Percentiles rank a stretch among this genome's conserved stretches.
phyloP scores from a whole-genome alignment of 2,329 filamentous ascomycete species.

The Colletotrichum karsti region DNA sequence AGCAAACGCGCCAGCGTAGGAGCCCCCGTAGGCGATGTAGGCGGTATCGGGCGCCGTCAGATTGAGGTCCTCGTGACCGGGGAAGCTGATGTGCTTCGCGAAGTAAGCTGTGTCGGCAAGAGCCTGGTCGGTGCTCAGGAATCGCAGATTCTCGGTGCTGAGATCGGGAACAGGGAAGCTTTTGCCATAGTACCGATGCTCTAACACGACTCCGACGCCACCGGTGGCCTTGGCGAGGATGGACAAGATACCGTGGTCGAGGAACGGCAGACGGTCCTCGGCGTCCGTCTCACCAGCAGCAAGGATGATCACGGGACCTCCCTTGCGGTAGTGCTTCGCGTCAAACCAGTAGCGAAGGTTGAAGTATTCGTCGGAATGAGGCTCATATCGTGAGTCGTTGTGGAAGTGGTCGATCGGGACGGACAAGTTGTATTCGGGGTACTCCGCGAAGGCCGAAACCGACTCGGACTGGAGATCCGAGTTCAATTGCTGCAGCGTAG shows the following conservation, averaged over 20 bases:
- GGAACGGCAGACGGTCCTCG: slow-evolving; percentile 69
- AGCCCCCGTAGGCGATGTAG: slow-evolving; percentile 85
- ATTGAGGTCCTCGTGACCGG: slow-evolving; percentile 72
- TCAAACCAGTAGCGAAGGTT: slow-evolving; percentile 86
- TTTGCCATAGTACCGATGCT: slow-evolving; percentile 87
- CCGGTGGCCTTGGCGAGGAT: slow-evolving; percentile 75
- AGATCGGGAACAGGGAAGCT: slow-evolving; percentile 76
- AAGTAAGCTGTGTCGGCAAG: slow-evolving; percentile 86
- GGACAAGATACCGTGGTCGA: slow-evolving; percentile 81
- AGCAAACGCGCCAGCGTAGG: slow-evolving; percentile 82
- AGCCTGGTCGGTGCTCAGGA: slow-evolving; percentile 84
- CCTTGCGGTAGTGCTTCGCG: slow-evolving; percentile 75
- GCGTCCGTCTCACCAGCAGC: slow-evolving; percentile 76
- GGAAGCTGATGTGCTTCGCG: slow-evolving; percentile 75
- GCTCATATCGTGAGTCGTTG: slow-evolving; percentile 80
- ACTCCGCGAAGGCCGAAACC: slow-evolving; percentile 30
- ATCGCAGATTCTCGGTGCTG: slow-evolving; percentile 75
- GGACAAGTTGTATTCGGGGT: slow-evolving; percentile 49
- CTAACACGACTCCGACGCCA: slow-evolving; percentile 81
- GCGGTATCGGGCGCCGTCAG: slow-evolving; percentile 72
- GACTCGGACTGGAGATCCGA: background rate
- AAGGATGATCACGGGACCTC: slow-evolving; percentile 84
- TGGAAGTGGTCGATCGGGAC: slow-evolving; percentile 83
- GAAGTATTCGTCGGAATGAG: slow-evolving; percentile 75
- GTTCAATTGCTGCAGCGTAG: slow-evolving; percentile 12